Evolutionary conservation across 257 asterid species (phyloP).

Genomic region (Mentha longifolia): DNA sequence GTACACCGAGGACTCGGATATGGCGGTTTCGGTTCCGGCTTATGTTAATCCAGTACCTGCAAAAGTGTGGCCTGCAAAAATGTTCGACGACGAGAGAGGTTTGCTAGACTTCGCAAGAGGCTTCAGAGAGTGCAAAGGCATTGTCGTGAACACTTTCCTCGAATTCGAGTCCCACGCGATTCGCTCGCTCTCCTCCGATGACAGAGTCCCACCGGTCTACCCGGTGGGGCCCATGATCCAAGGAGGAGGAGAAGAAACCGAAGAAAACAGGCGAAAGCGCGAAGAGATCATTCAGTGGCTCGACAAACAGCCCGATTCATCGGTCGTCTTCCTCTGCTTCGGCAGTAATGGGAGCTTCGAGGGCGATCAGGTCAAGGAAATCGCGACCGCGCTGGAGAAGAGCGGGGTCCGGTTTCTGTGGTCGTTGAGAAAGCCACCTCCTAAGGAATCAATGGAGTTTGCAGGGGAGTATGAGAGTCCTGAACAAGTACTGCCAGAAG

Average conservation of each 20-base stretch:
- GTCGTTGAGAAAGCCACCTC: constrained; percentile 48
- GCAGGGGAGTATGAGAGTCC: constrained; percentile 33
- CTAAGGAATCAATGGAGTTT: constrained; percentile 7
- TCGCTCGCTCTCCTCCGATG: constrained; percentile 20
- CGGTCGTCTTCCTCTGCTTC: constrained; percentile 50
- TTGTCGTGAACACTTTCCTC: constrained; percentile 42
- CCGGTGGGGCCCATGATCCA: constrained; percentile 46
- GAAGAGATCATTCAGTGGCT: constrained; percentile 37
- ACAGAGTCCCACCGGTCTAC: constrained; percentile 37
- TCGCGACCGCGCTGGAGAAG: constrained; percentile 39
- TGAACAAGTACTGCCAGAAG: constrained; percentile 35
- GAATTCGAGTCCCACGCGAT: constrained; percentile 41
- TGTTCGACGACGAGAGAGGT: constrained; percentile 16
- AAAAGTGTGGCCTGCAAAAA: constrained; percentile 32
- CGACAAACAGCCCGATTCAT: constrained; percentile 38
- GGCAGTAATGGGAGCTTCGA: constrained; percentile 41
- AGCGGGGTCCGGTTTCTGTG: constrained; percentile 45
- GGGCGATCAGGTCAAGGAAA: constrained; percentile 39
- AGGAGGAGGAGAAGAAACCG: background rate
- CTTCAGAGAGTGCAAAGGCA: constrained; percentile 37
- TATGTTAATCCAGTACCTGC: constrained; percentile 36
- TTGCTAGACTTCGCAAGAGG: constrained; percentile 7
- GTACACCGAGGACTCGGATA: background rate
- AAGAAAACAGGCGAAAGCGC: background rate
- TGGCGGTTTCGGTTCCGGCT: constrained; percentile 15